Evolutionary conservation across 306 rosid species (phyloP).

Genomic region (Trichosanthes cucumerina): DNA sequence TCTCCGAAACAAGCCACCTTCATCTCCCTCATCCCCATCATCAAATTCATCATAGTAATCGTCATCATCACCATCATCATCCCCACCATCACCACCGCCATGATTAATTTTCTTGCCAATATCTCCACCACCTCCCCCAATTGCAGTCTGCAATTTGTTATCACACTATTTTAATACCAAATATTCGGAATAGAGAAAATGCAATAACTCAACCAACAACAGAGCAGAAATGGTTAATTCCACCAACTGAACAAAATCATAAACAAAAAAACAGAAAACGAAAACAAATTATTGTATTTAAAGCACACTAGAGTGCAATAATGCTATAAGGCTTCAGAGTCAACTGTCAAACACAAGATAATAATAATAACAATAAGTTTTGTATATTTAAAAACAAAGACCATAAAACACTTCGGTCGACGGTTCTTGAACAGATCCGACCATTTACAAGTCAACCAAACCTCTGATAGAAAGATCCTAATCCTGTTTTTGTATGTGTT

Average conservation of each 20-base stretch:
- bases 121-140: conserved; percentile 92
- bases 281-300: neutral
- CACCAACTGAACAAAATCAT: neutral
- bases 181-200: neutral
- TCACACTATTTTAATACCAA: neutral
- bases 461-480: no score
- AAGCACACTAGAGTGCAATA: neutral
- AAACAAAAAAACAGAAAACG: neutral
- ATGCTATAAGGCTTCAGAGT: neutral
- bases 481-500: neutral
- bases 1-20: conserved; percentile 88
- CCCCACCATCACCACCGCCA: conserved; percentile 99
- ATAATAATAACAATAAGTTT: neutral
- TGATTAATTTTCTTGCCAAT: conserved; percentile 73
- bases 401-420: neutral
- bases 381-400: neutral
- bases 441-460: neutral
- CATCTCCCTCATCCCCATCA: conserved; percentile 96
- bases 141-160: conserved; percentile 47
- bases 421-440: neutral
- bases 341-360: neutral
- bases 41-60: conserved; percentile 96
- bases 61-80: conserved; percentile 84
- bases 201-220: conserved; percentile 3
- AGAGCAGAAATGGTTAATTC: neutral